Evolutionary conservation across 768 basidiomycete genomes (phyloP), one percentile per base, ranked within the genome.

Genomic region (Hygrocybe punicea): DNA sequence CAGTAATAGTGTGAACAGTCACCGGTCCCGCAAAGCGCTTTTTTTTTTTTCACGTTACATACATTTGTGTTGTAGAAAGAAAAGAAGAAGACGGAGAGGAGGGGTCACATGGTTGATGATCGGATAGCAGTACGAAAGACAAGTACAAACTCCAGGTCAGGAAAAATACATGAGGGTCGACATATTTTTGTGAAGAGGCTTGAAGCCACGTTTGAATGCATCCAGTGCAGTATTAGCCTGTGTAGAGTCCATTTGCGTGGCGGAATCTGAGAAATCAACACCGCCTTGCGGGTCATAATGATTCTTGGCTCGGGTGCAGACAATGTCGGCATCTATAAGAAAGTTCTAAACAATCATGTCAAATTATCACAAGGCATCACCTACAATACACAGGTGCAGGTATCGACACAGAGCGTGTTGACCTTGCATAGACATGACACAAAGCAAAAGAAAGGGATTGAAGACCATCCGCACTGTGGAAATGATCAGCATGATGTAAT

Each of bases 301-400:
- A 62, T 90, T 89, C 71, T 87, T 90, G 0, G 89, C 86, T 3
- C 91, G 81, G 1, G 86, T 77, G 65, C 90, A 92, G 17, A 84
- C 78, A 44, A 57, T 58, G 23, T 57, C 53, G 6, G 57, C 59
- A 55, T 60, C 56, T 62, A n/a, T 33, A n/a, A 21, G 36, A 19
- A 48, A 37, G n/a, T 25, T 39, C 25, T 29, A 34, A 33, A 6
- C 23, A 45, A 51, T 19, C 2, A 17, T n/a, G 37, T 19, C 7
- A 53, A 47, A 17, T 13, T 35, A 11, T 10, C 34, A 35, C 10
- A 48, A 33, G 24, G 29, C 21, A 39, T 33, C 16, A 53, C 86
- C 67, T 62, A 90, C 89, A 91, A 62, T 91, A 91, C 0, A 91
- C 88, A 0, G 89, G 89, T 0, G 89, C 89, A 0, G 89, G 89